These are phyloP conservation scores for Bothriochloa decipiens DNA, from an alignment of 176 grass and related monocot species.

Conservation along the genomic window DNA sequence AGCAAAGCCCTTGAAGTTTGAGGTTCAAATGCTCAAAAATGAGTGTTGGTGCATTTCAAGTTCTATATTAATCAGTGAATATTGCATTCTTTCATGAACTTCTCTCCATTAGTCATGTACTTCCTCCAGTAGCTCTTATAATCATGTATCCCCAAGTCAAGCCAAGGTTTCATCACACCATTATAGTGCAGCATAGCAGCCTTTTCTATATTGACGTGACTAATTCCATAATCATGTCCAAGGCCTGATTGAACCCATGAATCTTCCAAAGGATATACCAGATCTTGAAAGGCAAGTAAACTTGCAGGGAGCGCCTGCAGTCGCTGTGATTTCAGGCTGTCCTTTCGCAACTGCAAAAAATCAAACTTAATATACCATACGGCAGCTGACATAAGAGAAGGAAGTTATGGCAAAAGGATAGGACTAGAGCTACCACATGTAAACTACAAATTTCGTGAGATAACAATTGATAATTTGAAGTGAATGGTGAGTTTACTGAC, in stretches of 20 bases:
- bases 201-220: slow-evolving; percentile 31
- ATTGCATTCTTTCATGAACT: slow-evolving; percentile 72
- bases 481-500: slow-evolving; percentile 43
- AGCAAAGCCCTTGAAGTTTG: slow-evolving; percentile 27
- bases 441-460: not conserved
- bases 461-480: not conserved
- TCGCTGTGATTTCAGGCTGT: slow-evolving; percentile 40
- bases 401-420: not conserved
- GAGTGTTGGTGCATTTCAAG: not conserved
- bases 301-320: slow-evolving; percentile 49
- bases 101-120: slow-evolving; percentile 59
- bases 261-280: slow-evolving; percentile 62
- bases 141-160: slow-evolving; percentile 62
- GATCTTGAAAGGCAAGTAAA: slow-evolving; percentile 72
- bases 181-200: slow-evolving; percentile 65
- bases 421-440: not conserved
- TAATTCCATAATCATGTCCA: slow-evolving; percentile 64
- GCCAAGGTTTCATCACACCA: slow-evolving; percentile 86
- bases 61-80: slow-evolving; percentile 46
- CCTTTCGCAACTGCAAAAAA: slow-evolving; percentile 50
- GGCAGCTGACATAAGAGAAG: not conserved
- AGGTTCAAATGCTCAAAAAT: slow-evolving; percentile 11
- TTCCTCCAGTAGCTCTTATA: slow-evolving; percentile 68
- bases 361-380: not conserved
- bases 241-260: slow-evolving; percentile 66